Evolutionary conservation across 2,329 filamentous ascomycete species (phyloP).

Genomic region (Ophiobolus disseminans): DNA sequence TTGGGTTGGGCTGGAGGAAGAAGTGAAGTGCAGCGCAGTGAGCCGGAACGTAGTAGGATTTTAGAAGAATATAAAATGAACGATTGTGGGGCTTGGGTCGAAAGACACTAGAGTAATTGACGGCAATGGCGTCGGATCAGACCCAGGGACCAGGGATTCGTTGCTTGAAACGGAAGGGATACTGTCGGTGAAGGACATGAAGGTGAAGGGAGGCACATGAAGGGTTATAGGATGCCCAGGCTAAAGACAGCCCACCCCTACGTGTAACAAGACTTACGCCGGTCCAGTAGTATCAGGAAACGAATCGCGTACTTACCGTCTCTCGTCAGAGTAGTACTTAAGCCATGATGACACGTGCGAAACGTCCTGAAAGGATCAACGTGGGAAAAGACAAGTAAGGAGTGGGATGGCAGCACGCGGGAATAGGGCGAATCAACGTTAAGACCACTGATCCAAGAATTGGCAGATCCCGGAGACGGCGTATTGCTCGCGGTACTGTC

Average conservation of each 20-base stretch:
- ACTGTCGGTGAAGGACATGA: slow-evolving; percentile 27
- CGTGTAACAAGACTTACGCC: slow-evolving; percentile 22
- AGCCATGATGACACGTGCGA: slow-evolving; percentile 43
- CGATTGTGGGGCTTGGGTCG: slow-evolving; percentile 34
- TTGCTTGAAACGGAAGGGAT: slow-evolving; percentile 38
- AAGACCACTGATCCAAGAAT: slow-evolving; percentile 15
- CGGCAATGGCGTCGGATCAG: slow-evolving; percentile 34
- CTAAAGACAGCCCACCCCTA: slow-evolving; percentile 33
- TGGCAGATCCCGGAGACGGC: slow-evolving; percentile 26
- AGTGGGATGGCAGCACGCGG: slow-evolving; percentile 25
- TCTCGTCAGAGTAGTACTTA: slow-evolving; percentile 32
- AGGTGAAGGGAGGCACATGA: slow-evolving; percentile 25
- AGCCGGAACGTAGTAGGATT: slow-evolving; percentile 23
- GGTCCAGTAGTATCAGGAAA: slow-evolving; percentile 32
- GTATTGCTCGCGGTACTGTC: slow-evolving; percentile 42
- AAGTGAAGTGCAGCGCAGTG: slow-evolving; percentile 8
- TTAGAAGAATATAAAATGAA: slow-evolving; percentile 34
- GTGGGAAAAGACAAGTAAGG: slow-evolving; percentile 27
- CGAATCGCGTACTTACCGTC: slow-evolving; percentile 39
- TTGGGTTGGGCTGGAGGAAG: slow-evolving; percentile 17
- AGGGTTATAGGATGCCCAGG: slow-evolving; percentile 34
- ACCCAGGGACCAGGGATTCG: slow-evolving; percentile 31
- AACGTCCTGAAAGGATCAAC: slow-evolving; percentile 26
- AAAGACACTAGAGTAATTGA: slow-evolving; percentile 37
- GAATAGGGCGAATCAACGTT: slow-evolving; percentile 24